Evolutionary conservation across 2,329 filamentous ascomycete species (phyloP).

Genomic region (Calonectria pseudoturangicola): DNA sequence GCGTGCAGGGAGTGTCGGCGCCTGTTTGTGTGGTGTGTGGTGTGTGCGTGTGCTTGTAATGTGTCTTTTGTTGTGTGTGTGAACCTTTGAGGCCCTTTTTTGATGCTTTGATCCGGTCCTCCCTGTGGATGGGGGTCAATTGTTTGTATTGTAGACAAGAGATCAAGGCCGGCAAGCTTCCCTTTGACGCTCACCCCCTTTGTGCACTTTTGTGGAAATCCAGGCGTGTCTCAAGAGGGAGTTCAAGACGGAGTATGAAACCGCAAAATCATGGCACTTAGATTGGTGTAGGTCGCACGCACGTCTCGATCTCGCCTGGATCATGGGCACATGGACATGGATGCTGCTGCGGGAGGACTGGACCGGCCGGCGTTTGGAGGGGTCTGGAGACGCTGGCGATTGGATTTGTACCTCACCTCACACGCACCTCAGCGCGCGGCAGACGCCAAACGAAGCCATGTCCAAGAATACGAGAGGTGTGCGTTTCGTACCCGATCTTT

Average conservation of each 20-base stretch:
- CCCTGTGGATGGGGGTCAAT: background rate
- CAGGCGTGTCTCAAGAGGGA: conserved; percentile 33
- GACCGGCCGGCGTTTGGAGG: conserved; percentile 23
- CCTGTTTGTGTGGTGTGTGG: conserved; percentile 14
- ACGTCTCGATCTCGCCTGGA: conserved; percentile 50
- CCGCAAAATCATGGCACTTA: conserved; percentile 46
- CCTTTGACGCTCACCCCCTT: background rate
- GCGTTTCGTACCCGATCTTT: conserved; percentile 25
- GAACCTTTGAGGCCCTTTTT: conserved; percentile 23
- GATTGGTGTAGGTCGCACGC: conserved; percentile 47
- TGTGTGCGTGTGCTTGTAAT: background rate
- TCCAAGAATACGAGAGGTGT: conserved; percentile 41
- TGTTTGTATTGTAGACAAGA: background rate
- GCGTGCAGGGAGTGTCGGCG: conserved; percentile 21
- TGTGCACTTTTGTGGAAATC: conserved; percentile 8
- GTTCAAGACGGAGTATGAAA: conserved; percentile 40
- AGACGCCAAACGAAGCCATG: conserved; percentile 38
- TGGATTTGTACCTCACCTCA: conserved; percentile 39
- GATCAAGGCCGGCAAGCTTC: background rate
- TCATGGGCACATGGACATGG: conserved; percentile 47
- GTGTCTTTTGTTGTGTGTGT: background rate
- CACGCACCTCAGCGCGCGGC: conserved; percentile 36
- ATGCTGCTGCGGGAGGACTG: conserved; percentile 40
- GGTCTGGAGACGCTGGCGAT: conserved; percentile 30
- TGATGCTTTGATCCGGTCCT: conserved; percentile 5